Conservation (phyloP, 768 basidiomycete genomes). For the Suillus plorans region DNA sequence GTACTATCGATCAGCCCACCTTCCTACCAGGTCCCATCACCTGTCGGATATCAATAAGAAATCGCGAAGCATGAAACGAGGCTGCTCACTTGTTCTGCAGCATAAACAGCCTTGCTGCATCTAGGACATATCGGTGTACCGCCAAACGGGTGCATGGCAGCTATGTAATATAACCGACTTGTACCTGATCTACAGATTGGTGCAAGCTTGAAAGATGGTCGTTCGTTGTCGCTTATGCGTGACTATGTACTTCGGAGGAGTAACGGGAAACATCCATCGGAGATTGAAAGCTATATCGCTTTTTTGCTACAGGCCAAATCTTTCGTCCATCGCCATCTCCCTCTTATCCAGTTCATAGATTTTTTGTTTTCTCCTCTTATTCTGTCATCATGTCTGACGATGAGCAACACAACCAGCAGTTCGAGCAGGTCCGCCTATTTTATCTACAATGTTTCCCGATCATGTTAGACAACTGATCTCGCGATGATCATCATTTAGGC, state of each 20-base stretch:
- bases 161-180: background rate
- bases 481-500: slow-evolving; percentile 43
- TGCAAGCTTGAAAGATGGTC: background rate
- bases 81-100: slow-evolving; percentile 74
- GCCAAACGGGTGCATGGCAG: slow-evolving; percentile 68
- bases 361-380: slow-evolving; percentile 16
- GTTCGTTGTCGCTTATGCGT: background rate
- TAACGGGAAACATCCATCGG: slow-evolving; percentile 27
- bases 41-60: slow-evolving; percentile 35
- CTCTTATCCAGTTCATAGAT: slow-evolving; percentile 29
- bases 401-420: slow-evolving; percentile 81
- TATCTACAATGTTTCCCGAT: slow-evolving; percentile 10
- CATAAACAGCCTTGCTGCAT: slow-evolving; percentile 79
- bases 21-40: slow-evolving; percentile 87
- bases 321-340: slow-evolving; percentile 16
- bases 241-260: background rate
- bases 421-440: slow-evolving; percentile 65
- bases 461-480: slow-evolving; percentile 16
- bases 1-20: slow-evolving; percentile 43
- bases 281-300: slow-evolving; percentile 37
- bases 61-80: background rate
- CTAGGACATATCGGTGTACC: slow-evolving; percentile 71
- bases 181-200: background rate
- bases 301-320: slow-evolving; percentile 14
- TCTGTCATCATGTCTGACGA: slow-evolving; percentile 79